Percentiles rank a stretch among this genome's conserved stretches.
phyloP scores from a whole-genome alignment of 257 asterid species.

The Solanum piurae region DNA sequence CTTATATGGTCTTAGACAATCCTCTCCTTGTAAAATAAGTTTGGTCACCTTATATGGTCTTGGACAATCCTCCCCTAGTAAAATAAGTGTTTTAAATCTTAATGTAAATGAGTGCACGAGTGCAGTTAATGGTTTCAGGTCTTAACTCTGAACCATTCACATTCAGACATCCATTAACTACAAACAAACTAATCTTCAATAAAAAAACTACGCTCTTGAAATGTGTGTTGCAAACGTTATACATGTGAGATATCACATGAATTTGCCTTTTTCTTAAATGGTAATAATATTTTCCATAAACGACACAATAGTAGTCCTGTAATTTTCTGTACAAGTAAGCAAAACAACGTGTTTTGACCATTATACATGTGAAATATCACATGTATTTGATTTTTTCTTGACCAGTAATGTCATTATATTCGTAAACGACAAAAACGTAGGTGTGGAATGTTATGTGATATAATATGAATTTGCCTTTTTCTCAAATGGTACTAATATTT shows the following conservation, averaged over 20 bases:
- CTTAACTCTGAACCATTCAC: neutral
- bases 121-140: neutral
- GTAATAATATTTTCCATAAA: neutral
- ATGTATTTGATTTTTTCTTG: neutral
- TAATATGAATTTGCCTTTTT: neutral
- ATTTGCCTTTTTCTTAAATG: neutral
- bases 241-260: neutral
- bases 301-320: neutral
- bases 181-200: neutral
- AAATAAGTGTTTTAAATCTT: neutral
- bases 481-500: neutral
- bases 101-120: neutral
- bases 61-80: neutral
- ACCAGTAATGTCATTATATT: no score
- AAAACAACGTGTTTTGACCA: neutral
- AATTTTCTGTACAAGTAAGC: neutral
- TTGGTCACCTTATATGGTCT: neutral
- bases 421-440: neutral
- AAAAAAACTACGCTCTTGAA: neutral
- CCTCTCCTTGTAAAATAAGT: neutral
- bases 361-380: neutral
- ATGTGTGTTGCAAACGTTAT: neutral
- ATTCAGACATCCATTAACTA: neutral
- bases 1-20: neutral
- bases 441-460: neutral